Conservation (phyloP, 148 eudicot species). For the Bassia scoparia region DNA sequence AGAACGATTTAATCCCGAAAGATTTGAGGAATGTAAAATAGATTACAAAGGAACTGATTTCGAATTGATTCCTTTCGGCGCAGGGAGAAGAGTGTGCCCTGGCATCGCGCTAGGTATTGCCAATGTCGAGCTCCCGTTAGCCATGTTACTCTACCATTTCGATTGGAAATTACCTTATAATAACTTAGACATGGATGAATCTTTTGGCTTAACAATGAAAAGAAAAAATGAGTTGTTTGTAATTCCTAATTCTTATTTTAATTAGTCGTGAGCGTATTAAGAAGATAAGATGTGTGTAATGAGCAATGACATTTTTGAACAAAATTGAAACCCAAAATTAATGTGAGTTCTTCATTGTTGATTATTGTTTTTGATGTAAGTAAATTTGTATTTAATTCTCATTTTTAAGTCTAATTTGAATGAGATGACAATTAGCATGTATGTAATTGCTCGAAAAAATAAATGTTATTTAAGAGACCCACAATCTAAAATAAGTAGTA, state of each 20-base stretch:
- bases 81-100: slow-evolving; percentile 40
- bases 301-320: no score
- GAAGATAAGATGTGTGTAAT: no score
- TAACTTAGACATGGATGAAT: slow-evolving; percentile 35
- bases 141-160: slow-evolving; percentile 32
- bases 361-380: no score
- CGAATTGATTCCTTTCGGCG: slow-evolving; percentile 39
- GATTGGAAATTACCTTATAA: slow-evolving; percentile 32
- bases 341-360: no score
- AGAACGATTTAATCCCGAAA: slow-evolving; percentile 30
- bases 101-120: slow-evolving; percentile 32
- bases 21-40: slow-evolving; percentile 25
- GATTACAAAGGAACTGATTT: slow-evolving; percentile 34
- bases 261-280: no score
- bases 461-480: no score
- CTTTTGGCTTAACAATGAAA: slow-evolving; percentile 16
- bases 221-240: slow-evolving; percentile 23
- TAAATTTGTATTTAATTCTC: no score
- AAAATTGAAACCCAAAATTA: no score
- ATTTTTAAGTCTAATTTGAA: no score
- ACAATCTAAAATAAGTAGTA: no score
- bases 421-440: no score
- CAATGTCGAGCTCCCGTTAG: slow-evolving; percentile 30
- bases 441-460: no score
- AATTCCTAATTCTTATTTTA: slow-evolving; percentile 10